Base-by-base conservation (phyloP, 2,329 filamentous ascomycete species). In the Fusarium nygamai region DNA sequence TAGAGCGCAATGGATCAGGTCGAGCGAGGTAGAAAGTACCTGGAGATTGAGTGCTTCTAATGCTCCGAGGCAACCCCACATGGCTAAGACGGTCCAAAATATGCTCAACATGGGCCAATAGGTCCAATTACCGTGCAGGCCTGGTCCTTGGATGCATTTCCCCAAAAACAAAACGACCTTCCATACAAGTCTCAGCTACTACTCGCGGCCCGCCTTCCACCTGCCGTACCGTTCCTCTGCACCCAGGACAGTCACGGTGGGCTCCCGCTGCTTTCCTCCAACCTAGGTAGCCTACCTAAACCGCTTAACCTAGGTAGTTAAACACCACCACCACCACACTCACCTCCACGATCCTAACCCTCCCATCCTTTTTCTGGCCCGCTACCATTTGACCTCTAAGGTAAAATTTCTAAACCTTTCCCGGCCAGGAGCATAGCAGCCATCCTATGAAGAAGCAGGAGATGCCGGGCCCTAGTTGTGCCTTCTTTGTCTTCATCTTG, bases 31-130 rank as follows among this genome's bases (percentile, higher is more conserved):
- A 75, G 46, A 71, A 8, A 29, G 43, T 69, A 75, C 72, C 50
- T 71, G 57, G 5, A 56, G 46, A 54, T 53, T 27, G 56, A 41
- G 34, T 50, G 53, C 33, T 38, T 64, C 34, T 27, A 53, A 67
- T 74, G 75, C 74, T 73, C 61, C 66, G 75, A 66, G 72, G 72
- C 64, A 61, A 60, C 57, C 56, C 71, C 71, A 73, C 75, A 73
- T 69, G 69, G 69, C 50, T 57, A 57, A 29, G 24, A 47, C n/a
- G 22, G 39, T 53, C 36, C 46, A 41, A 50, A 57, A 63, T 31
- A 46, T 63, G 47, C 70, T 57, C 51, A 47, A 48, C 36, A 44
- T 31, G 63, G 58, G 51, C n/a, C 33, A 31, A 57, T 27, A 17
- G 48, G 36, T 47, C 67, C 66, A 74, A 67, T 71, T 61, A 17